These are phyloP conservation scores for Saccharomycopsis sp. DNA, from an alignment of 805 yeast species.

Conservation along the genomic window DNA sequence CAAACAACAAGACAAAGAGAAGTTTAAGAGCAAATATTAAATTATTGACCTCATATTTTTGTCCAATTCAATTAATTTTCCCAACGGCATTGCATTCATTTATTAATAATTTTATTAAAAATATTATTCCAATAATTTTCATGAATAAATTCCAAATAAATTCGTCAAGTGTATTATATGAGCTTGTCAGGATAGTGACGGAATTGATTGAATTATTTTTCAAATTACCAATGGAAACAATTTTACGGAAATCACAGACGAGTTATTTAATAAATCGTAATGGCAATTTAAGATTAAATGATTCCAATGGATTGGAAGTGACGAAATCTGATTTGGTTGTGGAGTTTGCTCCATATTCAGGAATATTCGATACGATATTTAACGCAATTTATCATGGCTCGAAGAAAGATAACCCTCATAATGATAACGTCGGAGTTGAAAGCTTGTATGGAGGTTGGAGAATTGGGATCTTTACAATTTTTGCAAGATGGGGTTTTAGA, in stretches of 20 bases:
- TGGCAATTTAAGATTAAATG: slow-evolving; percentile 30
- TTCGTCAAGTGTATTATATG: slow-evolving; percentile 48
- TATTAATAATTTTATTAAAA: slow-evolving; percentile 51
- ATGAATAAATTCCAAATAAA: slow-evolving; percentile 60
- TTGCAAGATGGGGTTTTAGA: slow-evolving; percentile 78
- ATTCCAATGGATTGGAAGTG: slow-evolving; percentile 36
- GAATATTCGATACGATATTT: slow-evolving; percentile 49
- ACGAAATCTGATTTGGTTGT: slow-evolving; percentile 48
- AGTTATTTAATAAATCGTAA: slow-evolving; percentile 41
- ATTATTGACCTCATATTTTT: slow-evolving; percentile 39
- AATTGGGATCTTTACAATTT: slow-evolving; percentile 68
- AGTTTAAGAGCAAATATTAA: slow-evolving; percentile 67
- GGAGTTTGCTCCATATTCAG: slow-evolving; percentile 47
- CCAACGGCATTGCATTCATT: slow-evolving; percentile 68
- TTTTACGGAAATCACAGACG: slow-evolving; percentile 79
- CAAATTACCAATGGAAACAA: slow-evolving; percentile 80
- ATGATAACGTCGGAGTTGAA: slow-evolving; percentile 40
- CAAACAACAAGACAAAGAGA: slow-evolving; percentile 36
- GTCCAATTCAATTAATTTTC: slow-evolving; percentile 52
- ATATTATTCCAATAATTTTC: slow-evolving; percentile 59
- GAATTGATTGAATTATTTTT: slow-evolving; percentile 63
- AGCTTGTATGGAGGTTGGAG: slow-evolving; percentile 86
- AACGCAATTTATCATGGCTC: slow-evolving; percentile 29
- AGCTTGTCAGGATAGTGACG: slow-evolving; percentile 46
- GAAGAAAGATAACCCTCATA: slow-evolving; percentile 23